Base-by-base conservation (phyloP, 352 stramenopile genomes). In the Blastocystis sp. region DNA sequence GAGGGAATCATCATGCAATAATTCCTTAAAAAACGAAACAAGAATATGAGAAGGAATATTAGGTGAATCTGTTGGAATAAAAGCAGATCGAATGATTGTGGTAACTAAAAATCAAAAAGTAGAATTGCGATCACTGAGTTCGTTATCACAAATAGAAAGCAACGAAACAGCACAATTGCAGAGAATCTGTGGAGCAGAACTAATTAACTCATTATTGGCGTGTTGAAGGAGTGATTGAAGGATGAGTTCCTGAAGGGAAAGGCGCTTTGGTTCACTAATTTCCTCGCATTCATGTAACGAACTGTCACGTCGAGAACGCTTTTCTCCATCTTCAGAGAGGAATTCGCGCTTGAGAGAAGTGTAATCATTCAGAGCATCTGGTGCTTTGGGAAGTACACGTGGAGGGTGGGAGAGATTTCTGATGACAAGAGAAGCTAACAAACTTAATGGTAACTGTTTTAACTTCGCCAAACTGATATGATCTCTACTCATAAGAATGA, bases 371-470 rank as follows among this genome's bases (percentile, higher is more conserved):
- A 15, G 5, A 11, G 30, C 7, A 44, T 62, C 30, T 40, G n/a
- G 9, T 0, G 22, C 17, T 33, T 51, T 15, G 11, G 9, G 54
- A 33, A 0, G 6, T 40, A 11, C 37, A 17, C 42, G 22, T 22
- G 70, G 70, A 22, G 40, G 13, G 27, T 81, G n/a, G 27, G 54
- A 81, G 0, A 81, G 22, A 44, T 81, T 81, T 13, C 13, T 11
- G 27, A 81, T 59, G 3, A 81, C 70, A 9, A 81, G 51, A 7
- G 70, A 35, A 27, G 70, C 70, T 22, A 81, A 54, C 70, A 81
- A 0, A 17, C 48, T 19, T 19, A 81, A 5, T 6, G 70, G 70
- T 13, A 81, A 44, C 70, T 40, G 24, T 56, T 81, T 56, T 3
- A 81, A 24, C n/a, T n/a, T n/a, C n/a, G 42, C 15, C 7, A 81